Base-by-base conservation (phyloP, 2,329 filamentous ascomycete species). In the Uncinocarpus reesii region DNA sequence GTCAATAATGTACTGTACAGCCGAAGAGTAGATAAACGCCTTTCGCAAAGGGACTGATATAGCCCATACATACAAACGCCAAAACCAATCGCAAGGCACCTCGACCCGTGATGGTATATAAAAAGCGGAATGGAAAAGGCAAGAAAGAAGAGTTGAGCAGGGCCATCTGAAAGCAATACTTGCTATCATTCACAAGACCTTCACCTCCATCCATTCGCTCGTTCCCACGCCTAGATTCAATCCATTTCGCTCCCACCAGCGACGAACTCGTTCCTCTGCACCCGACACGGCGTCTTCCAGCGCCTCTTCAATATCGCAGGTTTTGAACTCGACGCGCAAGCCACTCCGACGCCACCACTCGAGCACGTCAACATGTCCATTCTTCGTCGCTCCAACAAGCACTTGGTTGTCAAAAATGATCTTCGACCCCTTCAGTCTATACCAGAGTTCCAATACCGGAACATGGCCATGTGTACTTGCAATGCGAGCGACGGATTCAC, bases 231-330 rank as follows among this genome's bases (percentile, higher is more conserved):
- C 84, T 45, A 93, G 65, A 60, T 92, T 90, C 53, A 93, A 68
- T 0, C 86, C 87, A 57, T 92, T 90, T 55, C 75, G 71, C 20
- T 85, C 83, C 90, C 90, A 96, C 90, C 90, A 96, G 53, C 76
- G 74, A 49, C 86, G 73, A 15, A 94, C 86, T 31, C 77, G 76
- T 55, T 81, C 79, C 53, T 87, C 83, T 47, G 83, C 81, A 3
- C 72, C 78, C 31, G 79, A 78, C 3, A 90, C 78, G 18, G 86
- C 86, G 62, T 95, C 89, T 63, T 95, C 89, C 32, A 95, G 74
- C 0, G 89, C 89, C 67, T 95, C 90, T 63, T 95, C 89, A 52
- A 96, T 92, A 64, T 94, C 88, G 64, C 88, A 95, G 1, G 87
- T 94, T 64, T 90, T 89, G 66, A 95, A 95, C 65, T 94, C 87